Conservation (phyloP, 306 rosid genomes). For the Acacia crassicarpa region DNA sequence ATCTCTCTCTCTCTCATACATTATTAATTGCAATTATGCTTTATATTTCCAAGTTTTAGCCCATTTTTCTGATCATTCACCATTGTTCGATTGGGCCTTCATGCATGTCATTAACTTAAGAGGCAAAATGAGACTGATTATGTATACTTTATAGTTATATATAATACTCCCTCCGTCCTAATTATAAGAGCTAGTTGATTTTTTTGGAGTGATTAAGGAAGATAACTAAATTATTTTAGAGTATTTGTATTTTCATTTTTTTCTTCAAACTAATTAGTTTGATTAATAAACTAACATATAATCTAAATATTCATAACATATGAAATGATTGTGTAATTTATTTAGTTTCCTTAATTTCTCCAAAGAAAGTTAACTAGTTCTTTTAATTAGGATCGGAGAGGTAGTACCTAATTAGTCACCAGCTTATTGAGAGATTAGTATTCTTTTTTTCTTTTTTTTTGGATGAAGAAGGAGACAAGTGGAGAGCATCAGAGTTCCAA, state of each 20-base stretch:
- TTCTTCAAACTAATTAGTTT: no score
- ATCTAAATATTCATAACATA: no score
- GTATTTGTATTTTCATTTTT: no score
- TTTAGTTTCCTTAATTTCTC: no score
- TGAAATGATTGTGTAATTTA: no score
- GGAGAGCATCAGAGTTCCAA: slow-evolving; percentile 58
- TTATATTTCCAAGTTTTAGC: slow-evolving; percentile 17
- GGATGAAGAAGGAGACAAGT: slow-evolving; percentile 49
- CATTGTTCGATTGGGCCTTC: slow-evolving; percentile 20
- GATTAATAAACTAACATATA: no score
- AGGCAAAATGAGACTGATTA: neutral
- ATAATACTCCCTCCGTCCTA: no score
- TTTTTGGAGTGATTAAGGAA: no score
- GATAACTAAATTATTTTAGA: no score
- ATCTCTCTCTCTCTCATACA: neutral
- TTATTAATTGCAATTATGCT: slow-evolving; percentile 1
- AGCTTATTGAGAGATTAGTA: slow-evolving; percentile 16
- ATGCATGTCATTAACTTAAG: slow-evolving; percentile 5
- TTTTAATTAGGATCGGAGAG: no score
- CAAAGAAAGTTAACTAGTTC: no score
- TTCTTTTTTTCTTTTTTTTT: slow-evolving; percentile 27
- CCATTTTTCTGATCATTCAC: slow-evolving; percentile 8
- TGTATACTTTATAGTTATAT: neutral
- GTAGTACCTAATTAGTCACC: slow-evolving; percentile 2
- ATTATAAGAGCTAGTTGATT: no score